Percentiles rank a stretch among this genome's conserved stretches.
phyloP scores from a whole-genome alignment of 208 protist genomes.

The Crithidia fasciculata region DNA sequence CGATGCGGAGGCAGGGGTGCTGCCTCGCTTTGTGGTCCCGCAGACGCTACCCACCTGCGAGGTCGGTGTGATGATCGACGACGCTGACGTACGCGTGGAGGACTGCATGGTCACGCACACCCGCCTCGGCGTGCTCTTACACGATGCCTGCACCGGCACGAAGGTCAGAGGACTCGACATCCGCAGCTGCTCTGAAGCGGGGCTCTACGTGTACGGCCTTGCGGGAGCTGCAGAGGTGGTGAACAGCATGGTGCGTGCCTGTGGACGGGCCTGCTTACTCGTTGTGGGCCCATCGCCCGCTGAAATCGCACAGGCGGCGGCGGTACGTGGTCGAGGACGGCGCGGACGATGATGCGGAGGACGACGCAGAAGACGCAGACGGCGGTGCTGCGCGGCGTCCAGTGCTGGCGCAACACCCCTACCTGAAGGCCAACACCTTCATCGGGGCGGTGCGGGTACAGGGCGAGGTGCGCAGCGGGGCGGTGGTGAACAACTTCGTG shows the following conservation, averaged over 20 bases:
- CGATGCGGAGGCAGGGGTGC: conserved; percentile 30
- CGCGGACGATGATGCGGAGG: conserved; percentile 59
- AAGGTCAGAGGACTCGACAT: conserved; percentile 40
- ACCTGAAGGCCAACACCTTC: conserved; percentile 56
- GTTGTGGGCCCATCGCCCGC: conserved; percentile 52
- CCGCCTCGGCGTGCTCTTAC: conserved; percentile 58
- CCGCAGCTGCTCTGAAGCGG: conserved; percentile 61
- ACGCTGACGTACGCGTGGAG: conserved; percentile 65
- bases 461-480: conserved; percentile 62
- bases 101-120: conserved; percentile 74
- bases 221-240: conserved; percentile 45
- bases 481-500: conserved; percentile 79
- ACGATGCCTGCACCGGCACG: conserved; percentile 55
- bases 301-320: conserved; percentile 39
- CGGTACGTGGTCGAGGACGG: conserved; percentile 1
- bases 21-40: conserved; percentile 47
- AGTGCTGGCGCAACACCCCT: conserved; percentile 63
- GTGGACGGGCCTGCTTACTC: conserved; percentile 70
- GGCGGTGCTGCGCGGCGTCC: conserved; percentile 14
- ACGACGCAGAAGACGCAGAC: conserved; percentile 20
- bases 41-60: conserved; percentile 35
- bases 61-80: conserved; percentile 74
- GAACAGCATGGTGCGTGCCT: conserved; percentile 46
- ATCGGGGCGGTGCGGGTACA: conserved; percentile 72
- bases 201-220: conserved; percentile 65